Percentiles rank a stretch among this genome's conserved stretches.
Evolutionary conservation across 306 rosid genomes (phyloP).

Genomic region (Oemleria cerasiformis): DNA sequence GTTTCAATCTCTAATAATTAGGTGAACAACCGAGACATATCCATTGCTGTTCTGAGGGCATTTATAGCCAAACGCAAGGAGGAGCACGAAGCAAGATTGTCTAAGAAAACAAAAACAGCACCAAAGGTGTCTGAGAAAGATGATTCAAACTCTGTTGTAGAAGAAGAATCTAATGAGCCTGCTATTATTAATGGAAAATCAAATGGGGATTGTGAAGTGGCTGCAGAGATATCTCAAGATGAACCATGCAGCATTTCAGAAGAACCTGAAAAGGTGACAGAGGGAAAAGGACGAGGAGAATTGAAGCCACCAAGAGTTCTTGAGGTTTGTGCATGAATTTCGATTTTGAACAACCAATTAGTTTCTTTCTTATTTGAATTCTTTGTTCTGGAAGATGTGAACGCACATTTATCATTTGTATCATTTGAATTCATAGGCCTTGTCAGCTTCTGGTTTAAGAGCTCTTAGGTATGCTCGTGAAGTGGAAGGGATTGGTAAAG

Average conservation of each 20-base stretch:
- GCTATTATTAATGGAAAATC: constrained; percentile 32
- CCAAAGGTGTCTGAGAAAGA: constrained; percentile 42
- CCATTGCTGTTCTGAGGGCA: constrained; percentile 88
- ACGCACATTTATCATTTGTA: constrained; percentile 1
- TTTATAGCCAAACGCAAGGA: constrained; percentile 62
- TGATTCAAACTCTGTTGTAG: constrained; percentile 42
- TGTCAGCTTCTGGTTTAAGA: constrained; percentile 97
- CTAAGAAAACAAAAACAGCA: constrained; percentile 49
- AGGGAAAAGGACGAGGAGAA: constrained; percentile 53
- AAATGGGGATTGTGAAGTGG: constrained; percentile 48
- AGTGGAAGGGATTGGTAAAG: constrained; percentile 86
- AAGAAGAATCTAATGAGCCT: constrained; percentile 42
- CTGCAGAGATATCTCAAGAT: constrained; percentile 44
- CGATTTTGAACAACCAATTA: background rate
- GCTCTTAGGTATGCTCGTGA: constrained; percentile 95
- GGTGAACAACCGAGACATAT: constrained; percentile 95
- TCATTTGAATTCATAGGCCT: constrained; percentile 52
- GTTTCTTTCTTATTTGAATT: background rate
- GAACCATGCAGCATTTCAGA: constrained; percentile 43
- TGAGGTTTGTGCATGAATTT: constrained; percentile 50
- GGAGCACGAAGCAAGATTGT: constrained; percentile 61
- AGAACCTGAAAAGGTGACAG: constrained; percentile 39
- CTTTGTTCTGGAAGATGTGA: background rate
- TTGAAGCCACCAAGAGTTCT: constrained; percentile 83
- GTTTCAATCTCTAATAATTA: constrained; percentile 33